Conservation (phyloP, 1,284 basidiomycete species). For the Leccinum subfulvum region DNA sequence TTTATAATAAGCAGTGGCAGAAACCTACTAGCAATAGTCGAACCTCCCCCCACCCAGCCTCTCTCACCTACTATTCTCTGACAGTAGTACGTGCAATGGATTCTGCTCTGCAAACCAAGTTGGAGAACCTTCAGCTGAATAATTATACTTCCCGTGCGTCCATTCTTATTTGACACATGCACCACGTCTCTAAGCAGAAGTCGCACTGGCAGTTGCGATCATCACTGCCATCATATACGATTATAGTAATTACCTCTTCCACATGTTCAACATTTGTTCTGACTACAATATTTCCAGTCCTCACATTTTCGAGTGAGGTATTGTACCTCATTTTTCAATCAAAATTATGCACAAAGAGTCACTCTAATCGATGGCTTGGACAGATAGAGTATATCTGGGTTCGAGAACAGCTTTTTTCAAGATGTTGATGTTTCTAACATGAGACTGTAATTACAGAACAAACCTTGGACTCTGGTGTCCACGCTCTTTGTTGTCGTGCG, state of each 20-base stretch:
- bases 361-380: neutral
- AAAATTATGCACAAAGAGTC: neutral
- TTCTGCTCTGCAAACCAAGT: neutral
- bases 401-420: neutral
- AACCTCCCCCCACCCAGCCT: too few relatives aligned
- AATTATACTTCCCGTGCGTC: neutral
- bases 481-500: neutral
- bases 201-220: neutral
- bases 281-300: neutral
- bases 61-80: neutral
- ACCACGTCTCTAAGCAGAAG: neutral
- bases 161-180: neutral
- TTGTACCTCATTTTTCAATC: neutral
- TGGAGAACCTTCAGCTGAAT: neutral
- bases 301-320: neutral
- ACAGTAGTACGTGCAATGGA: neutral
- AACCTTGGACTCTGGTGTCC: neutral
- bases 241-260: neutral
- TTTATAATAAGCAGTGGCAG: neutral
- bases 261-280: neutral
- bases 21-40: neutral
- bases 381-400: neutral
- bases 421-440: neutral
- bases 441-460: neutral
- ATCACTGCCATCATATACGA: neutral